Evolutionary conservation across 2,329 filamentous ascomycete genomes (phyloP), one percentile per base, ranked within the genome.

Genomic region (Penicillium hordei): DNA sequence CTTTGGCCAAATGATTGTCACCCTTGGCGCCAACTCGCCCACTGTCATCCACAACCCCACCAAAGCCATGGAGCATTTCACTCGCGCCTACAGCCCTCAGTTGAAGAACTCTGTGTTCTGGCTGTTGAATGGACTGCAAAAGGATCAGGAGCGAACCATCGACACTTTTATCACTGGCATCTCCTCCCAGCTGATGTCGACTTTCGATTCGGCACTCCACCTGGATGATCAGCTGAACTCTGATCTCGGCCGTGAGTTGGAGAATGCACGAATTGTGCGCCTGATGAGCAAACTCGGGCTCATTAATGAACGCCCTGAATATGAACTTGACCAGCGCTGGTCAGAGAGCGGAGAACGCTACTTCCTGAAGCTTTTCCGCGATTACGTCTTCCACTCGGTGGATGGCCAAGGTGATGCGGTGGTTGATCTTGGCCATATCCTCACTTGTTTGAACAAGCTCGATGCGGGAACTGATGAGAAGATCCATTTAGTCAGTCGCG

Each of bases 321-420:
- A 89, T 60, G 89, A 91, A 52, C 86, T 87, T 40, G 89, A 93
- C 60, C 79, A 83, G 0, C 81, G 85, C 48, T 99, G 94, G 93
- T 90, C 91, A 5, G 93, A 97, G 74, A 94, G 90, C 48, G 93
- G 93, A 27, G 91, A 96, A 68, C 86, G 93, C 29, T 97, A 96
- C 73, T 89, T 91, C 71, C 81, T 99, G 63, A 97, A 96, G 76
- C 83, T 99, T 9, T 97, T 97, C 80, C 86, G 94, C 49, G 94
- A 99, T 76, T 97, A 95, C 68, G 91, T 97, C 40, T 99, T 97
- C 77, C 94, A 99, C 74, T 93, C 96, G 70, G 92, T 97, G 13
- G 92, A 97, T 72, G 83, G 85, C 31, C 86, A 91, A 57, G 92
- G 91, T 15, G 89, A 90, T 52, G 89, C 94, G 0, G 88, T 93